Conservation (phyloP, 1,139 yeast genomes). For the Candida freyschussii region DNA sequence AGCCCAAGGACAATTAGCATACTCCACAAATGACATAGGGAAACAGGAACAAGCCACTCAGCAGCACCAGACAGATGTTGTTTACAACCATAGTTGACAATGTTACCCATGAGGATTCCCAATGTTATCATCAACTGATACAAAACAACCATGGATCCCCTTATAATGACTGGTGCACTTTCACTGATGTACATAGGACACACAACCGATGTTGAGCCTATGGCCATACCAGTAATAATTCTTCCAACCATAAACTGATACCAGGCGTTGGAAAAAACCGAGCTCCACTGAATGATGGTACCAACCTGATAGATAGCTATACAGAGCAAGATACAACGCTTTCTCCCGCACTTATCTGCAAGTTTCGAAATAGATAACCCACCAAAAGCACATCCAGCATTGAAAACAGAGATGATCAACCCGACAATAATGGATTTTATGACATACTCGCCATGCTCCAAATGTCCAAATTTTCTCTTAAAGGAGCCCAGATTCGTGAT, state of each 20-base stretch:
- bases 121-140: slow-evolving; percentile 54
- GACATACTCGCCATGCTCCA: slow-evolving; percentile 29
- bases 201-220: slow-evolving; percentile 49
- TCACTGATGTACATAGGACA: slow-evolving; percentile 54
- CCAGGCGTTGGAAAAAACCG: slow-evolving; percentile 38
- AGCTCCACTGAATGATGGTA: slow-evolving; percentile 37
- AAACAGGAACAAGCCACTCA: slow-evolving; percentile 46
- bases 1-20: slow-evolving; percentile 41
- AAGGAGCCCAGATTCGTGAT: slow-evolving; percentile 55
- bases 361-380: slow-evolving; percentile 54
- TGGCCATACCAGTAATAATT: slow-evolving; percentile 48
- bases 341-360: slow-evolving; percentile 53
- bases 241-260: slow-evolving; percentile 48
- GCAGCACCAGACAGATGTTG: slow-evolving; percentile 24
- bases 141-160: slow-evolving; percentile 55
- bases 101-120: slow-evolving; percentile 52
- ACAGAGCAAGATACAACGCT: slow-evolving; percentile 42
- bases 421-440: slow-evolving; percentile 49
- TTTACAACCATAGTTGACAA: slow-evolving; percentile 46
- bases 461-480: slow-evolving; percentile 43
- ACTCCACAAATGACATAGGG: slow-evolving; percentile 45
- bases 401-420: slow-evolving; percentile 56
- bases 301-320: slow-evolving; percentile 47
- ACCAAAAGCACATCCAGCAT: slow-evolving; percentile 70
- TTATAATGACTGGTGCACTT: slow-evolving; percentile 45